These are phyloP conservation scores for Lyophyllum atratum DNA, from an alignment of 768 basidiomycete genomes.

Conservation along the genomic window DNA sequence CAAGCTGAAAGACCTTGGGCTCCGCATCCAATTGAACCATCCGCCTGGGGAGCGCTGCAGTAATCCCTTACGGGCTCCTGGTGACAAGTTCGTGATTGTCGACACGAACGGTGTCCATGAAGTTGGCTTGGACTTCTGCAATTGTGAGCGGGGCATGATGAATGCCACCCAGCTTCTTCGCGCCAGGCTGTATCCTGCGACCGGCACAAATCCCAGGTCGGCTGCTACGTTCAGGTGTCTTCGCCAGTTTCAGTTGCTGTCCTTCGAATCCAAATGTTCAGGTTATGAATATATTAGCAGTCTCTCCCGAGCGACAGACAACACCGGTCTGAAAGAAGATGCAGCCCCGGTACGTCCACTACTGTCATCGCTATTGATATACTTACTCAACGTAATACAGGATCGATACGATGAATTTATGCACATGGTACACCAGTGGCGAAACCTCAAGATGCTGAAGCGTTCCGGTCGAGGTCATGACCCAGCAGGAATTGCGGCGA, in stretches of 20 bases:
- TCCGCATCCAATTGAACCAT: conserved; percentile 25
- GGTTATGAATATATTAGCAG: not conserved
- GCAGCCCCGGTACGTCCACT: not conserved
- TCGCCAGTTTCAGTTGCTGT: conserved; percentile 30
- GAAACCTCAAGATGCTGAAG: too few species aligned
- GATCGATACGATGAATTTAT: not conserved
- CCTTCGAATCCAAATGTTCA: not conserved
- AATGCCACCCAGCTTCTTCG: conserved; percentile 32
- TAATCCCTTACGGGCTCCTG: conserved; percentile 2
- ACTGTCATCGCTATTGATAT: not conserved
- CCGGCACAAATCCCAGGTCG: conserved; percentile 23
- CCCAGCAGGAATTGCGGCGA: too few species aligned
- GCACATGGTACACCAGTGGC: not conserved
- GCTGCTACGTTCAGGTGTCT: conserved; percentile 32
- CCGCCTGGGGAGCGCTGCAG: conserved; percentile 14
- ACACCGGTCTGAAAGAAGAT: not conserved
- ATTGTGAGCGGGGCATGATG: conserved; percentile 17
- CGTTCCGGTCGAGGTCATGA: too few species aligned
- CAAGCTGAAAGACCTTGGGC: conserved; percentile 14
- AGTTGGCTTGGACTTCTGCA: conserved; percentile 30
- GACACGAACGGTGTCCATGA: conserved; percentile 24
- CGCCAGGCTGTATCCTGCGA: conserved; percentile 30
- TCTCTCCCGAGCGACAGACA: not conserved
- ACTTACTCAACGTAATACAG: not conserved
- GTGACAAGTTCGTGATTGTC: conserved; percentile 28